A percentile compares a stretch with the other conserved stretches of the same genome.
These are phyloP conservation scores for Moniliella sp. DNA, from an alignment of 1,284 basidiomycete genomes.

Conservation along the genomic window DNA sequence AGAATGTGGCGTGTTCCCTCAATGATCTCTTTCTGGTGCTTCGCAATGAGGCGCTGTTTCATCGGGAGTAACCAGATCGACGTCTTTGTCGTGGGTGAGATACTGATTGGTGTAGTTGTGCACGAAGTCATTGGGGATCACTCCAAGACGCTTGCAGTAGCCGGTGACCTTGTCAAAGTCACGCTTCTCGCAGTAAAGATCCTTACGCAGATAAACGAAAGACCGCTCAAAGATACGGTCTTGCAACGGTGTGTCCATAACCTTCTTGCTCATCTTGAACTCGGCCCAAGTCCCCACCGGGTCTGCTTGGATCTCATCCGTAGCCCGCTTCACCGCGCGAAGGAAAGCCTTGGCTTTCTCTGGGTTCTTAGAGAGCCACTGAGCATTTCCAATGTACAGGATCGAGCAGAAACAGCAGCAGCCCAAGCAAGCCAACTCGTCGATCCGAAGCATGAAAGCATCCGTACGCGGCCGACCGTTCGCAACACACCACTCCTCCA, in stretches of 20 bases:
- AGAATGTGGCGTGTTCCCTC: too few species aligned
- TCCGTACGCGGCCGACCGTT: constrained; percentile 28
- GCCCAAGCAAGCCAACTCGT: constrained; percentile 33
- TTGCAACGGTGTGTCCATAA: constrained; percentile 30
- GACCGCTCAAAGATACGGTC: constrained; percentile 24
- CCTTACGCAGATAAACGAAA: constrained; percentile 34
- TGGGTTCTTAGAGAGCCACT: constrained; percentile 24
- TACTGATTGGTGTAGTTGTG: constrained; percentile 35
- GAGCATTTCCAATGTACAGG: constrained; percentile 21
- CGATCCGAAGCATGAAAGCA: constrained; percentile 35
- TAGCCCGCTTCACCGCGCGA: constrained; percentile 34
- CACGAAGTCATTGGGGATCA: constrained; percentile 28
- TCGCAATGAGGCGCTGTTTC: constrained; percentile 8
- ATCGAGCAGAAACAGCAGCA: constrained; percentile 35
- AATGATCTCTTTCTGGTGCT: constrained; percentile 19
- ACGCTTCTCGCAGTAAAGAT: constrained; percentile 18
- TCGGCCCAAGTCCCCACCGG: constrained; percentile 33
- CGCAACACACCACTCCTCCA: constrained; percentile 34
- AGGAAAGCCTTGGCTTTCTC: constrained; percentile 34
- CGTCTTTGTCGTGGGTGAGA: too few species aligned
- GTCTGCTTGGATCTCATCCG: constrained; percentile 28
- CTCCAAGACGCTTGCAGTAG: constrained; percentile 35
- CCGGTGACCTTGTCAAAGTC: constrained; percentile 32
- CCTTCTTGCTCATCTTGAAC: constrained; percentile 30
- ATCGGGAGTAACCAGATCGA: too few species aligned